Percentiles rank a stretch among this genome's conserved stretches.
Evolutionary conservation across 2,329 filamentous ascomycete species (phyloP).

Genomic region (Aspergillus carbonarius): DNA sequence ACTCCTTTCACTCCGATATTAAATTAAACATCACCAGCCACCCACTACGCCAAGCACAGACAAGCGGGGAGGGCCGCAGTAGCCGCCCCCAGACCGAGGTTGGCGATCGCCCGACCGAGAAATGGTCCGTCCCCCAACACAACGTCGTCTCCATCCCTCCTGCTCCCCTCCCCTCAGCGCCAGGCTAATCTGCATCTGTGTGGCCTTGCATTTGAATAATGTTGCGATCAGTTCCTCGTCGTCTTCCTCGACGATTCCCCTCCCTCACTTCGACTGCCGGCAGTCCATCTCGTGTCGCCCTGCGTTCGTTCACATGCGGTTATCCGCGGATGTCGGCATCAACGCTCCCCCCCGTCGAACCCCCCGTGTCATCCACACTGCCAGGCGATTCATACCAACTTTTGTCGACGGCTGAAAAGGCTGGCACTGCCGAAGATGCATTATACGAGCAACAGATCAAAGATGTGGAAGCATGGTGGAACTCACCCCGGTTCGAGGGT

Average conservation of each 20-base stretch:
- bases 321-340: slow-evolving; percentile 55
- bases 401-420: slow-evolving; percentile 72
- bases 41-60: neutral
- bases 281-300: slow-evolving; percentile 26
- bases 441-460: slow-evolving; percentile 80
- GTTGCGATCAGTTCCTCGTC: slow-evolving; percentile 38
- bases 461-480: slow-evolving; percentile 90
- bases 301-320: slow-evolving; percentile 38
- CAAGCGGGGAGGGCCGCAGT: neutral
- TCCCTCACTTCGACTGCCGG: slow-evolving; percentile 18
- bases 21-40: neutral
- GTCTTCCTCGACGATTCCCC: slow-evolving; percentile 35
- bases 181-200: neutral
- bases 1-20: too few relatives aligned
- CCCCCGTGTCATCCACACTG: slow-evolving; percentile 60
- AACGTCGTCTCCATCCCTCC: neutral
- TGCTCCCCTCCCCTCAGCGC: neutral
- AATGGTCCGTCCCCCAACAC: neutral
- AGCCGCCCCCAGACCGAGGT: slow-evolving; percentile 4
- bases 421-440: slow-evolving; percentile 76
- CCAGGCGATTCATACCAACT: slow-evolving; percentile 83
- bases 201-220: slow-evolving; percentile 20
- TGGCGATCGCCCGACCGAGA: slow-evolving; percentile 2
- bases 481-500: slow-evolving; percentile 75
- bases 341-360: slow-evolving; percentile 53